Percentiles rank a stretch among this genome's conserved stretches.
These are phyloP conservation scores for Periconia sp. DNA, from an alignment of 2,329 filamentous ascomycete genomes.

Conservation along the genomic window DNA sequence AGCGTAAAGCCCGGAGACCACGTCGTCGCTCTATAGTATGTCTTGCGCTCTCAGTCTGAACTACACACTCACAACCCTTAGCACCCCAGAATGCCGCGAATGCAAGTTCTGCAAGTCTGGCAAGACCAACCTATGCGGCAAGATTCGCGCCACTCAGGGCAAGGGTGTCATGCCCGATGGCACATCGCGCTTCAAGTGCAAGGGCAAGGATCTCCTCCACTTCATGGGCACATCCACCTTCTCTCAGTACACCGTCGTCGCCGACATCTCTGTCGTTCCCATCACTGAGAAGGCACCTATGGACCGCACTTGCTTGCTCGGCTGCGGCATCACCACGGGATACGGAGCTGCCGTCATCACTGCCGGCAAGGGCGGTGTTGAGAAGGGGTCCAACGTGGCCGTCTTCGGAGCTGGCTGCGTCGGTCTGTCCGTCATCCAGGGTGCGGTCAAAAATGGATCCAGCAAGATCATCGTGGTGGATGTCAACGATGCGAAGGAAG, in stretches of 20 bases:
- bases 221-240: conserved; percentile 99
- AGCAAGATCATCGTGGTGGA: conserved; percentile 78
- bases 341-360: conserved; percentile 96
- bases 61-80: conserved; percentile 53
- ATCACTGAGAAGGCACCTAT: conserved; percentile 90
- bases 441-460: conserved; percentile 83
- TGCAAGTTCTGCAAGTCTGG: conserved; percentile 99
- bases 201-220: conserved; percentile 93
- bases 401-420: conserved; percentile 97
- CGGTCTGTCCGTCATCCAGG: conserved; percentile 93
- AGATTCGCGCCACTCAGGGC: conserved; percentile 97
- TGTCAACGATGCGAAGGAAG: conserved; percentile 88
- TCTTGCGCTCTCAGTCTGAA: too few relatives aligned
- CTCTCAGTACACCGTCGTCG: conserved; percentile 97
- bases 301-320: conserved; percentile 94
- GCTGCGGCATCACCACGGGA: conserved; percentile 97
- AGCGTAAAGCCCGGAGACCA: conserved; percentile 93
- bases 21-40: conserved; percentile 61
- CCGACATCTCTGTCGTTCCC: conserved; percentile 96
- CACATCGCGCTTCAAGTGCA: conserved; percentile 91
- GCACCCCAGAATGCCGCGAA: conserved; percentile 94
- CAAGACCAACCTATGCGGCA: conserved; percentile 99
- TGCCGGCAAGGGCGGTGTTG: conserved; percentile 71
- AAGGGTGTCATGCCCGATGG: conserved; percentile 97
- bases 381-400: conserved; percentile 87